A percentile compares a stretch with the other conserved stretches of the same genome.
phyloP scores from a whole-genome alignment of 2,329 filamentous ascomycete species.

The Colletotrichum camelliae region DNA sequence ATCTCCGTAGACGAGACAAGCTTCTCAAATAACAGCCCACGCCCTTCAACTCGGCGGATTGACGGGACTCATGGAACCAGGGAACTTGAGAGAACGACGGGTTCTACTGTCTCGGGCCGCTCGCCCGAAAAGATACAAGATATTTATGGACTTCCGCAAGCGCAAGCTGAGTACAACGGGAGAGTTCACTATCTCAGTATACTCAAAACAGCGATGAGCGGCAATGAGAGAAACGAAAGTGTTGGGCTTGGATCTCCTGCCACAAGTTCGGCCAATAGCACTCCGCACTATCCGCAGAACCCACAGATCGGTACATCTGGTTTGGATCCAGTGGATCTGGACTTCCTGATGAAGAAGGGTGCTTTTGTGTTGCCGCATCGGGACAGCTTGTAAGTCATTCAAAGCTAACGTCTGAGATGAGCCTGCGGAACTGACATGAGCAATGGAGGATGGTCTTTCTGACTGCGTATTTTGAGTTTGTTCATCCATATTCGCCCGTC shows the following conservation, averaged over 20 bases:
- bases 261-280: neutral
- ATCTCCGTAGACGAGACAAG: neutral
- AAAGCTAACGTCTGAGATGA: no score
- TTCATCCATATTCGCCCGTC: neutral
- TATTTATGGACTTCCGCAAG: neutral
- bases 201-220: neutral
- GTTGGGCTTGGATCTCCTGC: neutral
- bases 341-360: neutral
- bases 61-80: neutral
- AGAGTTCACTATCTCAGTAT: neutral
- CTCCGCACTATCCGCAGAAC: neutral
- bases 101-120: neutral
- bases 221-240: neutral
- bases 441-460: neutral
- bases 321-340: neutral
- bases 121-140: neutral
- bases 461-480: neutral
- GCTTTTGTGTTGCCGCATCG: neutral
- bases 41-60: neutral
- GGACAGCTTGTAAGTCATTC: neutral
- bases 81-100: neutral
- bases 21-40: neutral
- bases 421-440: neutral
- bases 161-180: neutral
- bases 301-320: neutral